Evolutionary conservation across 2,329 filamentous ascomycete species (phyloP).

Genomic region (Neonectria coccinea): DNA sequence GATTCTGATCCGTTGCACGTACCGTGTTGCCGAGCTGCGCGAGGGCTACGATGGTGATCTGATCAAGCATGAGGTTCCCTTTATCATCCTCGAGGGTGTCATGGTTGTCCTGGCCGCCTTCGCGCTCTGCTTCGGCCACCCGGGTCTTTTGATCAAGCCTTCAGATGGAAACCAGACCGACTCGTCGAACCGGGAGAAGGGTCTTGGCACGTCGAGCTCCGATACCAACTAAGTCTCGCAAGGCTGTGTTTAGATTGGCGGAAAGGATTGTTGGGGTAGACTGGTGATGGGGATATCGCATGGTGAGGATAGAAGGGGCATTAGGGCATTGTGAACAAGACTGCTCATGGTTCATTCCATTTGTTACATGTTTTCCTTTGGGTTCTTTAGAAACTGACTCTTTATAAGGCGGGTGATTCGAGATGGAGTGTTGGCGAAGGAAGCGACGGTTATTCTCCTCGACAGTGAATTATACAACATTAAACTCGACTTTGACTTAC

Average conservation of each 20-base stretch:
- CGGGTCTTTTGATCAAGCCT: slow-evolving; percentile 54
- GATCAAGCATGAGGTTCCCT: slow-evolving; percentile 63
- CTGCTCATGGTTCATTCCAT: neutral
- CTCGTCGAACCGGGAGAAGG: slow-evolving; percentile 42
- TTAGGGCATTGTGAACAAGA: neutral
- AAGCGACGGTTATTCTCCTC: neutral
- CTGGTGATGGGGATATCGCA: neutral
- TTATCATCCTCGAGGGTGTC: slow-evolving; percentile 65
- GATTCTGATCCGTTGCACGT: slow-evolving; percentile 72
- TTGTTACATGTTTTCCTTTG: neutral
- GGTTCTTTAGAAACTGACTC: neutral
- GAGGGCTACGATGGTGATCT: slow-evolving; percentile 70
- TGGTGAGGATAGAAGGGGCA: neutral
- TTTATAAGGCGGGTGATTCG: neutral
- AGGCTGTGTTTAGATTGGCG: neutral
- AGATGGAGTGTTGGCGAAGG: too few relatives aligned
- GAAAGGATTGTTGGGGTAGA: neutral
- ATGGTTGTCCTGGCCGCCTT: slow-evolving; percentile 53
- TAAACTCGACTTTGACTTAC: too few relatives aligned
- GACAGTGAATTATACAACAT: neutral
- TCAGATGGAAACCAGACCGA: slow-evolving; percentile 8
- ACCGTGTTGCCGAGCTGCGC: slow-evolving; percentile 73
- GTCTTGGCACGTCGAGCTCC: slow-evolving; percentile 10
- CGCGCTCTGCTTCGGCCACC: slow-evolving; percentile 55
- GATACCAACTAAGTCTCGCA: slow-evolving; percentile 18